Evolutionary conservation across 371 early-diverging fungal genomes (phyloP).

Genomic region (Apophysomyces ossiformis): DNA sequence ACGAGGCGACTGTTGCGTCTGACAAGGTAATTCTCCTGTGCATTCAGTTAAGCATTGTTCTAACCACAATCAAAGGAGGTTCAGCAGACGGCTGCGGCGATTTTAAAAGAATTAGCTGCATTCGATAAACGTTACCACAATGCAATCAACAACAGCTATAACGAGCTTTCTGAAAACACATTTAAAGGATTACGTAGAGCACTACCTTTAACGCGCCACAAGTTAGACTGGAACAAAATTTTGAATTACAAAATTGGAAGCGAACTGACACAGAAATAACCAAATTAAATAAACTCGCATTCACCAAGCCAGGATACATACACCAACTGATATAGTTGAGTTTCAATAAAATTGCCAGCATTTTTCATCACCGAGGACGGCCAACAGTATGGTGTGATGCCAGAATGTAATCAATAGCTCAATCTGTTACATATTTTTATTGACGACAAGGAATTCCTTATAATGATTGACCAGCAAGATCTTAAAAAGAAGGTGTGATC

Average conservation of each 20-base stretch:
- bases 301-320: too few species aligned
- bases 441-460: too few species aligned
- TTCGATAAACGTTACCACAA: slow-evolving; percentile 84
- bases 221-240: slow-evolving; percentile 92
- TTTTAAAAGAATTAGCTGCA: slow-evolving; percentile 69
- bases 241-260: slow-evolving; percentile 64
- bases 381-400: too few species aligned
- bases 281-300: too few species aligned
- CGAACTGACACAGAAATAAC: slow-evolving; percentile 54
- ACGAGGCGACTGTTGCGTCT: slow-evolving; percentile 39
- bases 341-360: too few species aligned
- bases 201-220: slow-evolving; percentile 89
- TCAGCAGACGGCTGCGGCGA: slow-evolving; percentile 51
- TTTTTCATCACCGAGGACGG: too few species aligned
- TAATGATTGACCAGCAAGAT: too few species aligned
- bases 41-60: neutral
- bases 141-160: slow-evolving; percentile 83
- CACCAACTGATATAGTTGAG: too few species aligned
- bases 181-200: slow-evolving; percentile 92
- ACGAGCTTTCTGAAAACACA: slow-evolving; percentile 79
- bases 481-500: too few species aligned
- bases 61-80: slow-evolving; percentile 42
- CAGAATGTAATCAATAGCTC: too few species aligned
- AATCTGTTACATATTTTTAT: too few species aligned
- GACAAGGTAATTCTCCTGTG: slow-evolving; percentile 25